Evolutionary conservation across 352 stramenopile genomes (phyloP), one percentile per base, ranked within the genome.

Genomic region (Phytopythium oedochilum): DNA sequence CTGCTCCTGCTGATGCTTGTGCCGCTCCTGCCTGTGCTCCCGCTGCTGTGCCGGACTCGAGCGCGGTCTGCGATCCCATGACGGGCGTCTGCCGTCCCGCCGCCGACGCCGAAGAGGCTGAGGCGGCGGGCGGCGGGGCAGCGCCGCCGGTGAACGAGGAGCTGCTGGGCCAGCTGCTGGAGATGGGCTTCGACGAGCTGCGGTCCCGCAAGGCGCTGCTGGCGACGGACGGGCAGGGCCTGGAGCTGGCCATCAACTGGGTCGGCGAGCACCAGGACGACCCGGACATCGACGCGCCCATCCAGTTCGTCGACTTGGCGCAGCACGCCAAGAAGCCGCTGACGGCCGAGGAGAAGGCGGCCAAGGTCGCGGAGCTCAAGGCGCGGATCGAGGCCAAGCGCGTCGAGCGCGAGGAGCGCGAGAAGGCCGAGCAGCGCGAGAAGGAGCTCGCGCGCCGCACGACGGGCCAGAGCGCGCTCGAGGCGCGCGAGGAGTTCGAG

Each of bases 261-360:
- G 66, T 96, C 48, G 79, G 81, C 36, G 85, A 95, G 53, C 88
- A 96, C 60, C 78, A 96, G 59, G 88, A 96, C 17, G 90, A 97
- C 39, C 59, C 70, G 0, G 85, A 96, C 66, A 95, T 97, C 57
- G 88, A 97, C 50, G 86, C 88, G 40, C 87, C 88, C 14, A 96
- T 97, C 53, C 74, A 88, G 69, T 92, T 88, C 66, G 72, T 92
- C 2, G 78, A 92, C 51, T 47, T 94, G 43, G 75, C 82, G 0
- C 68, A 86, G 46, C 44, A 56, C 8, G 50, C 56, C 17, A 75
- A 69, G 31, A 67, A 71, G 44, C 70, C 75, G 18, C 44, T 97
- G 69, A 97, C 89, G 7, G 68, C 75, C 10, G 89, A 96, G 28
- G 86, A 97, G 60, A 97, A 97, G 64, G 78, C 71, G 0, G 81